Conservation (phyloP, 2,329 filamentous ascomycete species). For the Penicillium brasilianum region DNA sequence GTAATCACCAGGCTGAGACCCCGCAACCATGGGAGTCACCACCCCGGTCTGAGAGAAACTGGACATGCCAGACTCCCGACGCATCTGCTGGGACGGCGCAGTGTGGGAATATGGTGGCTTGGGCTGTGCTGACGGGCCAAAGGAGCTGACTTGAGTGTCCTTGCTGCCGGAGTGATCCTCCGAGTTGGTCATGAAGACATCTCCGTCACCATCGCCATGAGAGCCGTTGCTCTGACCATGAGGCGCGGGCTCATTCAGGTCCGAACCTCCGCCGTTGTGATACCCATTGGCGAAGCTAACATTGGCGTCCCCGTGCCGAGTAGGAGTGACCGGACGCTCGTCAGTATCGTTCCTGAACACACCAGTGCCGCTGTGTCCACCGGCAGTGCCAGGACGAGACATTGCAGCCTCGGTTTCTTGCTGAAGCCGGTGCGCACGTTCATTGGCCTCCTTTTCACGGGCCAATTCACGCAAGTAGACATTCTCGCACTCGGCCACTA, state of each 20-base stretch:
- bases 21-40: slow-evolving; percentile 63
- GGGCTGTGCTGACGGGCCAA: slow-evolving; percentile 57
- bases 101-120: slow-evolving; percentile 53
- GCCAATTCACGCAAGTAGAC: slow-evolving; percentile 75
- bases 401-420: slow-evolving; percentile 36
- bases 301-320: slow-evolving; percentile 59
- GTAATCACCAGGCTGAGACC: slow-evolving; percentile 65
- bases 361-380: slow-evolving; percentile 58
- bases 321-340: slow-evolving; percentile 60
- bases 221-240: slow-evolving; percentile 63
- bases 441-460: slow-evolving; percentile 68
- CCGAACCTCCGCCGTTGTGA: slow-evolving; percentile 50
- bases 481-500: slow-evolving; percentile 76
- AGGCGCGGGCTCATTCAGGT: slow-evolving; percentile 42
- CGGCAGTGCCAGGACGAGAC: slow-evolving; percentile 54
- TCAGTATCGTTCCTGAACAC: slow-evolving; percentile 61
- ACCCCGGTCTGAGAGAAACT: slow-evolving; percentile 56
- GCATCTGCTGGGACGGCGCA: slow-evolving; percentile 52
- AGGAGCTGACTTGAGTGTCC: slow-evolving; percentile 54
- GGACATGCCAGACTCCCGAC: slow-evolving; percentile 52
- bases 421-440: slow-evolving; percentile 50
- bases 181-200: slow-evolving; percentile 66
- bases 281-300: slow-evolving; percentile 55
- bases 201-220: slow-evolving; percentile 56
- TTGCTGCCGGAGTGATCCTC: slow-evolving; percentile 49